phyloP scores from a whole-genome alignment of 78 protist species.

The Diacronema lutheri region DNA sequence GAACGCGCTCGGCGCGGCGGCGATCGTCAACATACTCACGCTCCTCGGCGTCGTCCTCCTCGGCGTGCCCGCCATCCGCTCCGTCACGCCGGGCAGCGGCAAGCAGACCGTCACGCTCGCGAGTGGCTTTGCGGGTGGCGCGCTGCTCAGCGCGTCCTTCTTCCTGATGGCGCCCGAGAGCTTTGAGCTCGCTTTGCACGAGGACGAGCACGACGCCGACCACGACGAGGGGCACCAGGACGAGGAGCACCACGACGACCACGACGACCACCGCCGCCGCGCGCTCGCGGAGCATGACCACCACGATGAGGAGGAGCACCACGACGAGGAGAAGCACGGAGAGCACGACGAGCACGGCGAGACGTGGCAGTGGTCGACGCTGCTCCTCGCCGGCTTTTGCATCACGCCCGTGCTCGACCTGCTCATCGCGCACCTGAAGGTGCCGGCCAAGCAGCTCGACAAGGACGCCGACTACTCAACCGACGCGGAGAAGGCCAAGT shows the following conservation, averaged over 20 bases:
- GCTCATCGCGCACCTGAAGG: background rate
- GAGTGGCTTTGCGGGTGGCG: background rate
- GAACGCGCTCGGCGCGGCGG: background rate
- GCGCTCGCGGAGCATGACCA: no score
- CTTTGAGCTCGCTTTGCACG: no score
- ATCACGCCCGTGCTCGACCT: background rate
- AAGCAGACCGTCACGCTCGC: background rate
- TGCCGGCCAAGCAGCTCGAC: background rate
- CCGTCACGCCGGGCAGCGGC: background rate
- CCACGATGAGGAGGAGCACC: no score
- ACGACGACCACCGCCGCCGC: no score
- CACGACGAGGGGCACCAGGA: no score
- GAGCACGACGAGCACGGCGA: no score
- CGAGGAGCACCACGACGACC: no score
- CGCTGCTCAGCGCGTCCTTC: background rate
- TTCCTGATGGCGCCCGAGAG: background rate
- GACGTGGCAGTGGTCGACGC: no score
- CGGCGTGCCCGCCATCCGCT: background rate
- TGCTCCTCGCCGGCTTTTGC: background rate
- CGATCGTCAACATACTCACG: background rate
- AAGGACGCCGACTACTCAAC: no score
- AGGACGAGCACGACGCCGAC: no score
- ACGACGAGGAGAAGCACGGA: no score
- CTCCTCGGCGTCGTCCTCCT: background rate
- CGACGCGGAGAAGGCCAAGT: background rate